phyloP scores from a whole-genome alignment of 345 rosid genomes.

The Moricandia arvensis region DNA sequence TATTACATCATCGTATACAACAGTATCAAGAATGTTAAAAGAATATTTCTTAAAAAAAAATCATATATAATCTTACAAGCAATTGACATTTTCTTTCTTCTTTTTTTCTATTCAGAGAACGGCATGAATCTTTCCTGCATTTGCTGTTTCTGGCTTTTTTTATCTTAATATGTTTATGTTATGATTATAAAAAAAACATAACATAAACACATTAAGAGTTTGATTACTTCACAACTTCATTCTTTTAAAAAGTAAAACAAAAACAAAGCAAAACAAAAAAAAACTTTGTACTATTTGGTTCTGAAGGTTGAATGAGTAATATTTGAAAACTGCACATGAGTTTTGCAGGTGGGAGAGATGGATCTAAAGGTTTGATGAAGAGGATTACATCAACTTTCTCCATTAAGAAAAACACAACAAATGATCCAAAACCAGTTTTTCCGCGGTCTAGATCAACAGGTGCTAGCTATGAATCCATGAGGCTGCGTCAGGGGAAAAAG shows the following conservation, averaged over 20 bases:
- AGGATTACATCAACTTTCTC: slow-evolving; percentile 30
- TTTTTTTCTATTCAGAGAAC: background rate
- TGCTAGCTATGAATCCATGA: background rate
- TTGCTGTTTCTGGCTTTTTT: background rate
- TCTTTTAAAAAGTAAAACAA: background rate
- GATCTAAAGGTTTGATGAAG: slow-evolving; percentile 24
- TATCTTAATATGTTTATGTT: slow-evolving; percentile 16
- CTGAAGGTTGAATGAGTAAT: slow-evolving; percentile 10
- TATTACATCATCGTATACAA: background rate
- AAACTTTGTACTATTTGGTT: background rate
- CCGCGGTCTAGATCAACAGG: background rate
- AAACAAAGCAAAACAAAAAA: background rate
- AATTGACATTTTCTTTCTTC: slow-evolving; percentile 23
- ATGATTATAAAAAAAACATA: background rate
- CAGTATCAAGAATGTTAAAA: background rate
- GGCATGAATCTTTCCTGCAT: slow-evolving; percentile 14
- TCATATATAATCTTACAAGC: background rate
- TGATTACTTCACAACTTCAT: background rate
- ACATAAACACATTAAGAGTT: background rate
- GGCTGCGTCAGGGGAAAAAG: background rate
- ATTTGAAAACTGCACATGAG: slow-evolving; percentile 11
- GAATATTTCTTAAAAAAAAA: background rate
- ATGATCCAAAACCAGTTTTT: background rate
- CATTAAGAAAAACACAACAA: slow-evolving; percentile 21
- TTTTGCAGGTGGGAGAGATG: slow-evolving; percentile 26